Base-by-base conservation (phyloP, 345 rosid species). In the Salix udensis region DNA sequence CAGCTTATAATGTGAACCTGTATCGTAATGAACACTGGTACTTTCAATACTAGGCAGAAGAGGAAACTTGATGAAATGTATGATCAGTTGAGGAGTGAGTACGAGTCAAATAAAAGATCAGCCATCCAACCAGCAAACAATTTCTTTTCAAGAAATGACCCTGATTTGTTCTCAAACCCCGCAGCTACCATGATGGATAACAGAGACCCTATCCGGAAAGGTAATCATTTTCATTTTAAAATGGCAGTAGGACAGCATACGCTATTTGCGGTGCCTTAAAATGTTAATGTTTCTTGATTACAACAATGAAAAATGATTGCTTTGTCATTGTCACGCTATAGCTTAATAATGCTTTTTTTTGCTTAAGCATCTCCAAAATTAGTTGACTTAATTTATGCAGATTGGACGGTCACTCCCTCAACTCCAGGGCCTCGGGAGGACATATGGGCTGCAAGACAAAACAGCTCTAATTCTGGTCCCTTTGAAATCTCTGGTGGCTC, bases 51-150 rank as follows among this genome's bases (percentile, higher is more conserved):
- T 91, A 93, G 97, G 85, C 97, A 87, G 78, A 89, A 84, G 92
- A 91, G 97, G 79, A 96, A 92, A 80, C 97, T 92, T 61, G 99
- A 96, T 79, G 99, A 96, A 85, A 96, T 96, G 97, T 93, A 96
- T 77, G 99, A 96, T 79, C 96, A 89, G 72, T 74, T 96, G 84
- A 88, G 94, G 81, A 91, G 81, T 68, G 97, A 96, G 76, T 88
- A 84, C 7, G 94, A 96, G 77, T 88, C 97, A 16, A 73, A 82
- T 71, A 93, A 93, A 84, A 84, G 97, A 83, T 84, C 97, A 74
- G 89, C 98, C 55, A 88, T 92, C 81, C 97, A 91, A 80, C 97
- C 96, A 53, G 80, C 88, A 19, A 89, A 78, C 84, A 87, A 86
- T 74, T 91, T 91, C 85, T 93, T 81, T 71, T 80, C 86, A 26